Evolutionary conservation across 129 eudicot genomes (phyloP).

Genomic region (Flaveria robusta): DNA sequence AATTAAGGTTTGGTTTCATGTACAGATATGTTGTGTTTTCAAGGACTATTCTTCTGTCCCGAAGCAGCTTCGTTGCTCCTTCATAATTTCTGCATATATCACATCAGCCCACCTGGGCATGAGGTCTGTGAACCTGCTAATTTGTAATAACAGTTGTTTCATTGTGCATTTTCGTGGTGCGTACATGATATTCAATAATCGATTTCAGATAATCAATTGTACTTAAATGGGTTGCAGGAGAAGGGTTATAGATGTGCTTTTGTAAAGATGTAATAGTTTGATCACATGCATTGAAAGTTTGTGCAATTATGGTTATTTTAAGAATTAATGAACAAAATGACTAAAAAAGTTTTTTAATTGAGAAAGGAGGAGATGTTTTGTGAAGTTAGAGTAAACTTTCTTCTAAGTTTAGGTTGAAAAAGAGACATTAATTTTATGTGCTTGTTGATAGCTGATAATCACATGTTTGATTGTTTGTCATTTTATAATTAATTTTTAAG

Average conservation of each 20-base stretch:
- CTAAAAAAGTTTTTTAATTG: no score
- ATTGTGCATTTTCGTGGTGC: neutral
- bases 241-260: neutral
- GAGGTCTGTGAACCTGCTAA: conserved; percentile 72
- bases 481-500: no score
- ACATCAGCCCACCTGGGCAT: conserved; percentile 98
- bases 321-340: no score
- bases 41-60: conserved; percentile 97
- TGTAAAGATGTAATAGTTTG: neutral
- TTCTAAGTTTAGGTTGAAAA: neutral
- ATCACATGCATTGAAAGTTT: neutral
- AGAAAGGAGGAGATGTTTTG: neutral
- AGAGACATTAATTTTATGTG: no score
- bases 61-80: conserved; percentile 98
- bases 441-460: no score
- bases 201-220: neutral
- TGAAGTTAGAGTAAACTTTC: neutral
- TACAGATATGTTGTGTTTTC: conserved; percentile 97
- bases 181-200: neutral
- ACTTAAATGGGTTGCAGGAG: neutral
- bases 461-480: no score
- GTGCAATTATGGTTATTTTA: no score
- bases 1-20: neutral
- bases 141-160: neutral
- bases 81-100: conserved; percentile 96